Base-by-base conservation (phyloP, 1,139 yeast species). In the Suhomyces chickasaworum region DNA sequence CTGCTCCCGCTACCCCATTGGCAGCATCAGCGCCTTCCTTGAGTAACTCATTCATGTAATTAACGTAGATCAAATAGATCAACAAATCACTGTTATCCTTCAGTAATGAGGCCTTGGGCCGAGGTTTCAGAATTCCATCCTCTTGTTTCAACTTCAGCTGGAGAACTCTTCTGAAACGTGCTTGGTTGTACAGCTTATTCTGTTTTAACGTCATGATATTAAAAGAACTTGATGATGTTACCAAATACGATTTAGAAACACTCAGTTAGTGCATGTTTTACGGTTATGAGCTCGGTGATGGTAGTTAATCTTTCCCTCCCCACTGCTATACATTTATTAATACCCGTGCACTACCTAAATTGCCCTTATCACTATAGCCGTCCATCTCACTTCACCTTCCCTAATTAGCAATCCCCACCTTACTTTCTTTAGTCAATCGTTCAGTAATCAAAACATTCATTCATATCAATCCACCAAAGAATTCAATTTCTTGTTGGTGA, bases 31-130 rank as follows among this genome's bases (percentile, higher is more conserved):
- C 71, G 44, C 69, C 75, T 36, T 49, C 49, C 29, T 65, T 60
- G 1, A 77, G 69, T 38, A 80, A 55, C 15, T 68, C 69, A 41
- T 65, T 66, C 47, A 80, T 45, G 53, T 78, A 81, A 39, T 77
- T 66, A 20, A 78, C 55, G 48, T 79, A 79, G 34, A 80, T 68
- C 49, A 81, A 57, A 47, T 78, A 74, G n/a, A 79, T 57, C 52
- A 80, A 56, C 16, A 79, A 50, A 54, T 75, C 80, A 38, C 73
- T 59, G 32, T 70, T 63, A 51, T 77, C 81, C 22, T 67, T 66
- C 49, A 66, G 67, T 36, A 71, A 45, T 9, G 48, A 16, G 29
- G 50, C 47, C 21, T 37, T 41, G 12, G 22, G 15, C 2, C 33
- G 39, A 15, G 45, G 45, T 32, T 42, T 42, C 20, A n/a, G 33